phyloP scores from a whole-genome alignment of 169 alveolate genomes.

The Eimeria brunetti region DNA sequence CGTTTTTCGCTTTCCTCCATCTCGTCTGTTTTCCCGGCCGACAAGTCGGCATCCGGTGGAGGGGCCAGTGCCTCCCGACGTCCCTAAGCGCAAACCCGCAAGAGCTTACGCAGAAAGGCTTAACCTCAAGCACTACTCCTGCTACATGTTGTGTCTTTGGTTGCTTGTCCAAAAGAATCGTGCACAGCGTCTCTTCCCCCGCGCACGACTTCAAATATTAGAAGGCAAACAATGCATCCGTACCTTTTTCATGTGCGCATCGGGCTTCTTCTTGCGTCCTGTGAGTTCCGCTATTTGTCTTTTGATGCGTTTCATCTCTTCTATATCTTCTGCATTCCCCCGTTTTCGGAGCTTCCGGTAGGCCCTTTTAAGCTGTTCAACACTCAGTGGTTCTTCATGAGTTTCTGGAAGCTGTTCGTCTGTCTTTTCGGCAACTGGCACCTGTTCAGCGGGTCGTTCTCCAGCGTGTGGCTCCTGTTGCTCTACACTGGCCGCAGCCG shows the following conservation, averaged over 20 bases:
- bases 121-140: background rate
- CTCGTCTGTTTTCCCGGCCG: slow-evolving; percentile 23
- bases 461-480: background rate
- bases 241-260: background rate
- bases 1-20: background rate
- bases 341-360: slow-evolving; percentile 43
- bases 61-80: slow-evolving; percentile 41
- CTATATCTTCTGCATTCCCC: slow-evolving; percentile 17
- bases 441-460: background rate
- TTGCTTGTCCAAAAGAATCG: background rate
- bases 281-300: slow-evolving; percentile 52
- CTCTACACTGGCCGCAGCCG: background rate
- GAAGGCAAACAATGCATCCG: background rate
- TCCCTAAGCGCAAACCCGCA: slow-evolving; percentile 23
- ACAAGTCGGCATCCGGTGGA: background rate
- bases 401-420: slow-evolving; percentile 7
- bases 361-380: slow-evolving; percentile 14
- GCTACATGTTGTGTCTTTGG: background rate
- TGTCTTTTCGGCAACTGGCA: background rate
- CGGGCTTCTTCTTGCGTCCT: slow-evolving; percentile 35
- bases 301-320: slow-evolving; percentile 52
- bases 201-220: background rate
- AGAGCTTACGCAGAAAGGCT: background rate
- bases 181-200: background rate
- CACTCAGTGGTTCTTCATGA: background rate